A percentile compares a stretch with the other conserved stretches of the same genome.
phyloP scores from a whole-genome alignment of 352 stramenopile genomes.

The Pythium scleroteichum region DNA sequence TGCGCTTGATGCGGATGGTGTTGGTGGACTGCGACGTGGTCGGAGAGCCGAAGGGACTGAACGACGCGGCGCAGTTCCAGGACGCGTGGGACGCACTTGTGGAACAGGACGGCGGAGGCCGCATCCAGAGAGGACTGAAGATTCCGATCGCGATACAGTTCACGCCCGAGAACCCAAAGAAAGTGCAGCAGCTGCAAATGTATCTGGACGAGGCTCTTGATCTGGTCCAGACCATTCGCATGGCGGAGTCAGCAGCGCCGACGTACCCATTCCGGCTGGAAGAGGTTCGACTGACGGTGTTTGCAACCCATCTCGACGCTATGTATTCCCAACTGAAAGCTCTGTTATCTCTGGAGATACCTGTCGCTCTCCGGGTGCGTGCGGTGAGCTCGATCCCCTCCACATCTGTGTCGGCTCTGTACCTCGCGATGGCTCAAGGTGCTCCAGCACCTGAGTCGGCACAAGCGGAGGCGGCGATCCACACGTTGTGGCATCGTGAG shows the following conservation, averaged over 20 bases:
- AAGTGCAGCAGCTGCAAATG: not conserved
- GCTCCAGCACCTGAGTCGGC: too few species aligned
- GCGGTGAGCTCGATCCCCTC: not conserved
- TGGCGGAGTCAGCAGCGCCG: not conserved
- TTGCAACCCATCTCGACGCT: not conserved
- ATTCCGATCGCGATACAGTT: not conserved
- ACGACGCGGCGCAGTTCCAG: not conserved
- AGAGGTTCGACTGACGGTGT: conserved; percentile 1
- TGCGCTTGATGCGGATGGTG: not conserved
- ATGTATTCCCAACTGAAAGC: not conserved
- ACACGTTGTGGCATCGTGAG: not conserved
- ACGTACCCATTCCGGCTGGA: not conserved
- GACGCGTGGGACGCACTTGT: not conserved
- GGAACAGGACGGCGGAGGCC: not conserved
- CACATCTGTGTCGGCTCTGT: not conserved
- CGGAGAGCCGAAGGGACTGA: too few species aligned
- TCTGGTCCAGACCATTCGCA: not conserved
- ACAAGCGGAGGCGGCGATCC: not conserved
- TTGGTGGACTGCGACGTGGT: not conserved
- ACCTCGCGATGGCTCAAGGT: not conserved
- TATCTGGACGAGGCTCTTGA: not conserved
- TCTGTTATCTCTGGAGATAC: not conserved
- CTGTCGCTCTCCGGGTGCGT: not conserved
- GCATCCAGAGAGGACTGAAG: not conserved
- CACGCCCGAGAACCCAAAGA: not conserved